Conservation (phyloP, 441 rosid genomes). For the Adansonia gregorii region DNA sequence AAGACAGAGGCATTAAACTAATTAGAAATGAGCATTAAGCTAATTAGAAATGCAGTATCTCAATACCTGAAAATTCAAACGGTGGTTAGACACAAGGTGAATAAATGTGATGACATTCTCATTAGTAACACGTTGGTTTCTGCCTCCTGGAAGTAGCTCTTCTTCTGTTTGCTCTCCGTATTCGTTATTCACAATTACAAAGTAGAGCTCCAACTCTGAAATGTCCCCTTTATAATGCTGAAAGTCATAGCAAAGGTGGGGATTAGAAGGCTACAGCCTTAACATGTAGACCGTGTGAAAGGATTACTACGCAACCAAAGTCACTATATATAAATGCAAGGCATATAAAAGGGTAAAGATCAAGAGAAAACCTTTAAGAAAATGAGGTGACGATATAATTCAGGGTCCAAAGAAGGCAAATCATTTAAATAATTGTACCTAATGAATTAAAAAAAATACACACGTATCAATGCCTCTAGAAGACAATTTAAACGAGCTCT, state of each 20-base stretch:
- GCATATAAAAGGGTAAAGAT: constrained; percentile 12
- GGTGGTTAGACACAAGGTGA: constrained; percentile 97
- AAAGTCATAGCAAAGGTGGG: constrained; percentile 16
- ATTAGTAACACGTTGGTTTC: constrained; percentile 76
- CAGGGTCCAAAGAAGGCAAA: constrained; percentile 97
- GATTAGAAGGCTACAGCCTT: constrained; percentile 22
- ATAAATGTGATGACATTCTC: constrained; percentile 90
- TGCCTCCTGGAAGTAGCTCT: constrained; percentile 90
- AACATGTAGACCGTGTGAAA: constrained; percentile 7
- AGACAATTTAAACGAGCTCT: neutral
- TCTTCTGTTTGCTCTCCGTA: constrained; percentile 98
- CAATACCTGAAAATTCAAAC: constrained; percentile 87
- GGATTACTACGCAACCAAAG: neutral
- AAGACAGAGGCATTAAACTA: neutral
- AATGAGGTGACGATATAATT: constrained; percentile 93
- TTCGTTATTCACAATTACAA: constrained; percentile 92
- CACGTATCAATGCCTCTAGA: neutral
- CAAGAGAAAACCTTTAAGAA: constrained; percentile 75
- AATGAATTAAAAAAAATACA: constrained; percentile 33
- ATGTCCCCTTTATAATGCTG: constrained; percentile 91
- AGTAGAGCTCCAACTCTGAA: constrained; percentile 86
- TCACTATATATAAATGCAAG: neutral
- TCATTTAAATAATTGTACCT: constrained; percentile 96
- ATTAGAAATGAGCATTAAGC: constrained; percentile 16
- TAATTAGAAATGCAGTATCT: constrained; percentile 17